A percentile compares a stretch with the other conserved stretches of the same genome.
Evolutionary conservation across 2,329 filamentous ascomycete genomes (phyloP).

Genomic region (Alternaria triticina): DNA sequence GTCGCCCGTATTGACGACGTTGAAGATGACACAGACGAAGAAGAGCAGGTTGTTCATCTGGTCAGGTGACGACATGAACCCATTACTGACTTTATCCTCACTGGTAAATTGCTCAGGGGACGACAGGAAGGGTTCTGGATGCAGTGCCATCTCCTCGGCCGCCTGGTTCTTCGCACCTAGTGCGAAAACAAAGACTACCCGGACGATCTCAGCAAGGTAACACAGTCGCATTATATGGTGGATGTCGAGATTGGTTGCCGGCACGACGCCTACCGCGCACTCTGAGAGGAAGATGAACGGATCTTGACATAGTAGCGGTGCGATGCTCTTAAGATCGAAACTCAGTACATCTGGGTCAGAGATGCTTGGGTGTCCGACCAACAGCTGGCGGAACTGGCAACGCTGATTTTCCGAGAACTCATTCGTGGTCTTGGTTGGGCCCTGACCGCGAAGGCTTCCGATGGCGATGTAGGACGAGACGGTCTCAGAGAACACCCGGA

Average conservation of each 20-base stretch:
- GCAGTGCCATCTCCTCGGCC: constrained; percentile 1
- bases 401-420: constrained; percentile 74
- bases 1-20: constrained; percentile 32
- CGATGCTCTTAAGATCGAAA: constrained; percentile 52
- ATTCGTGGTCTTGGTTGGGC: constrained; percentile 65
- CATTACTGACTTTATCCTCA: constrained; percentile 29
- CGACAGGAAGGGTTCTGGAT: constrained; percentile 10
- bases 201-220: constrained; percentile 89
- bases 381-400: constrained; percentile 77
- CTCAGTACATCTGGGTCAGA: constrained; percentile 44
- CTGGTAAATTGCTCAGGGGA: constrained; percentile 35
- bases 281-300: constrained; percentile 83
- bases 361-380: constrained; percentile 62
- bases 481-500: constrained; percentile 88
- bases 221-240: constrained; percentile 82
- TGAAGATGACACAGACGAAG: constrained; percentile 43
- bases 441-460: constrained; percentile 68
- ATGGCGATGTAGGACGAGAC: constrained; percentile 83
- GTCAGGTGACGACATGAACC: constrained; percentile 25
- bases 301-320: constrained; percentile 71
- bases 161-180: constrained; percentile 14
- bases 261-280: constrained; percentile 72
- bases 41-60: constrained; percentile 39
- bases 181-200: constrained; percentile 69
- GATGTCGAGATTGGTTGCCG: constrained; percentile 74